Evolutionary conservation across 2,329 filamentous ascomycete genomes (phyloP), one percentile per base, ranked within the genome.

Genomic region (Pseudocercospora eumusae): DNA sequence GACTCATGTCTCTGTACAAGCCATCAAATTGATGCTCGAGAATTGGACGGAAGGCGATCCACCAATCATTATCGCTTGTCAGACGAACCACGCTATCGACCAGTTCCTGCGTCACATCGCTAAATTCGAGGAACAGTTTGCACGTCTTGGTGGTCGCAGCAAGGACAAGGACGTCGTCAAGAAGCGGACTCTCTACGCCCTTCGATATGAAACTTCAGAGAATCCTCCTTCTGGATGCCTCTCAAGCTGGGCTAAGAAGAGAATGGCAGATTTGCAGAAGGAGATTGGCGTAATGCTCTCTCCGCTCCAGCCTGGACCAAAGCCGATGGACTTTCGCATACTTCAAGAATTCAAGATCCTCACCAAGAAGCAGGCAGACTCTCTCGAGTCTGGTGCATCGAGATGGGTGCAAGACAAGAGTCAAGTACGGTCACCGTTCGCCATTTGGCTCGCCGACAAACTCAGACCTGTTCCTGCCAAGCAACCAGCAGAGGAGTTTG

Each of bases 51-150:
- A 72, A 1, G 79, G 76, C 0, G 85, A 88, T 61, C 83, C 87
- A 8, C 90, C 90, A 0, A 87, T 97, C 28, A 82, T 96, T 20
- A 81, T 96, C 3, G 84, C 92, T 0, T 92, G 91, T 7, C 92
- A 96, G 69, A 97, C 92, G 0, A 97, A 97, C 62, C 92, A 96
- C 75, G 92, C 92, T 0, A 78, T 96, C 0, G 92, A 97, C 68
- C 92, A 96, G 71, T 80, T 97, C 0, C 79, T 96, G 0, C 77
- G 79, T 0, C 85, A 88, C 59, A 81, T 92, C 15, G 79, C 86
- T 0, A 71, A 78, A 5, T 89, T 88, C 67, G 87, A 89, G 68
- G 74, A 77, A 0, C 82, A 85, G 0, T 87, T 92, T 61, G 77
- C 88, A 54, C 83, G 88, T 8, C 76, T 91, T 9, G 92, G 92